These are phyloP conservation scores for Pistacia integerrima DNA, from an alignment of 345 rosid species.

Conservation along the genomic window DNA sequence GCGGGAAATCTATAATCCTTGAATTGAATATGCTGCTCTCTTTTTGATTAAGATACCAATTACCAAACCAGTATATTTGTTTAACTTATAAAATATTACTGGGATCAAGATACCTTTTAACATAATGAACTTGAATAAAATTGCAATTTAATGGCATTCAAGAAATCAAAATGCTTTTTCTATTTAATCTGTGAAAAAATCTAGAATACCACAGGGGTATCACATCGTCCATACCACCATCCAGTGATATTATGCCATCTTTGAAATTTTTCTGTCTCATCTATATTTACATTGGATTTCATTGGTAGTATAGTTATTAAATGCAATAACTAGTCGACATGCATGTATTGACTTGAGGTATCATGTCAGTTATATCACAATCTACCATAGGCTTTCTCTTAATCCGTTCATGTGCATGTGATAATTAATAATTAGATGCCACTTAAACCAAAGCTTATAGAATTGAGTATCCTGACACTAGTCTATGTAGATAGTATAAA, in stretches of 20 bases:
- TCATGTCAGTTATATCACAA: no score
- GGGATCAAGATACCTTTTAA: not conserved
- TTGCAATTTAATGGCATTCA: not conserved
- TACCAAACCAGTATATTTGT: not conserved
- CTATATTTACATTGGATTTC: no score
- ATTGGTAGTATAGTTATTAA: no score
- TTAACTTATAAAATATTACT: not conserved
- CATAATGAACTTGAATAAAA: not conserved
- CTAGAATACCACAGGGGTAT: no score
- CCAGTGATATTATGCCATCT: no score
- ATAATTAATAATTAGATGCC: slow-evolving; percentile 2
- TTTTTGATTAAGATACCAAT: not conserved
- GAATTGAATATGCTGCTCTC: not conserved
- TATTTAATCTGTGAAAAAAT: not conserved
- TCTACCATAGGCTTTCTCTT: no score
- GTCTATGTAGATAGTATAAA: not conserved
- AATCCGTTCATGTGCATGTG: no score
- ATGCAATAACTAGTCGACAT: no score
- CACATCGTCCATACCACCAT: no score
- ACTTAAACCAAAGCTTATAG: not conserved
- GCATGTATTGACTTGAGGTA: no score
- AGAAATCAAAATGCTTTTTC: not conserved
- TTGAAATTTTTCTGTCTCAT: no score
- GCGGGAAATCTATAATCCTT: not conserved
- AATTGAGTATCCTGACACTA: not conserved